Conservation (phyloP, 768 basidiomycete genomes). For the Tricholoma terreum region DNA sequence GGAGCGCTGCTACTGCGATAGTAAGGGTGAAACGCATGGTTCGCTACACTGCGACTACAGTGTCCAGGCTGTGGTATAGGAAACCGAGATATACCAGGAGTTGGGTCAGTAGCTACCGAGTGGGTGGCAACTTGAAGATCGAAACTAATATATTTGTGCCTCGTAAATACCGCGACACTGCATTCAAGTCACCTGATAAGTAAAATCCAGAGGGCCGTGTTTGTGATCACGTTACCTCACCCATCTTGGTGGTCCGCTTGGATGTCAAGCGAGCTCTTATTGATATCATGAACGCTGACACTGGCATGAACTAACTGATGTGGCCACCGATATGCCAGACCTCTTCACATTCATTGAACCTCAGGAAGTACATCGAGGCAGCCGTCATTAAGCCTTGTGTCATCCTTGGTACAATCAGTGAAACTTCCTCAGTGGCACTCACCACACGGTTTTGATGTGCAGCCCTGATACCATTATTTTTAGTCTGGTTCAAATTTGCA, state of each 20-base stretch:
- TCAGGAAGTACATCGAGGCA: neutral
- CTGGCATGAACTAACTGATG: neutral
- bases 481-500: neutral
- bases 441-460: neutral
- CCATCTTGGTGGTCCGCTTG: neutral
- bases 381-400: neutral
- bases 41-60: neutral
- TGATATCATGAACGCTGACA: neutral
- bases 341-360: neutral
- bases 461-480: neutral
- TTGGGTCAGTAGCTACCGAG: no score
- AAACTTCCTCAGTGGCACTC: neutral
- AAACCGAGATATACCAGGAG: no score
- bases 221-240: no score
- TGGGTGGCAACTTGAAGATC: no score
- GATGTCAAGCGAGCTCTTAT: neutral
- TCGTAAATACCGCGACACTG: no score
- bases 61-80: no score
- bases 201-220: no score
- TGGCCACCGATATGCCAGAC: neutral
- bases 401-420: neutral
- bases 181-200: no score
- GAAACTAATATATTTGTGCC: no score
- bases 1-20: neutral
- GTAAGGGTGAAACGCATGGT: neutral